Conservation (phyloP, 495 filamentous ascomycete genomes). For the Lasiosphaeria hispida region DNA sequence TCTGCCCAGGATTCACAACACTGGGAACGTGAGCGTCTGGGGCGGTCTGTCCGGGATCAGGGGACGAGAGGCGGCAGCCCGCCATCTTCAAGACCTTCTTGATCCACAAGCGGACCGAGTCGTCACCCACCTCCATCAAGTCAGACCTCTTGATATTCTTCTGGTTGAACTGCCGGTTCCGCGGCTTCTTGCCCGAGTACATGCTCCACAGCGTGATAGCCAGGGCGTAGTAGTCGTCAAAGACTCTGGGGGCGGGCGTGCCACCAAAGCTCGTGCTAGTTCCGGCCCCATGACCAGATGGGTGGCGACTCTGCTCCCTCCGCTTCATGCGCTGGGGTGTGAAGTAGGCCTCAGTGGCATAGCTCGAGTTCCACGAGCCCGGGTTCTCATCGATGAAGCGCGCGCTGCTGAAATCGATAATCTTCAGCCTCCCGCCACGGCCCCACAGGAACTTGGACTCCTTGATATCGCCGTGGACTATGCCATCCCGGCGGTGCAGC, state of each 20-base stretch:
- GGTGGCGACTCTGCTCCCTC: not conserved
- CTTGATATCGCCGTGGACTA: slow-evolving; percentile 90
- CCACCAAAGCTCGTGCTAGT: not conserved
- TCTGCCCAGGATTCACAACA: too few relatives aligned
- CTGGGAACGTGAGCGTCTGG: too few relatives aligned
- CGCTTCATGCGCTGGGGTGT: slow-evolving; percentile 11
- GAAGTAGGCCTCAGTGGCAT: slow-evolving; percentile 12
- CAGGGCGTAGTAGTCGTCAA: slow-evolving; percentile 23
- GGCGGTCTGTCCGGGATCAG: not conserved
- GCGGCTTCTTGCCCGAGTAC: slow-evolving; percentile 13
- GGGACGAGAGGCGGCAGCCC: slow-evolving; percentile 14
- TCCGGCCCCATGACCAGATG: not conserved
- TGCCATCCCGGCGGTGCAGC: slow-evolving; percentile 64
- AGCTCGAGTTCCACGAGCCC: slow-evolving; percentile 6
- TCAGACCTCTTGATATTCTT: slow-evolving; percentile 14
- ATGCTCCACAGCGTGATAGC: slow-evolving; percentile 20
- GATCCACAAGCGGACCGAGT: slow-evolving; percentile 19
- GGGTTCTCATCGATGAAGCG: slow-evolving; percentile 11
- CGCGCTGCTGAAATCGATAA: slow-evolving; percentile 14
- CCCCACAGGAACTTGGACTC: slow-evolving; percentile 94
- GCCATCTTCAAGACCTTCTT: slow-evolving; percentile 22
- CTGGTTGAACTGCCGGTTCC: slow-evolving; percentile 18
- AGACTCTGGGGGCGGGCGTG: slow-evolving; percentile 15
- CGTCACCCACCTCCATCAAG: slow-evolving; percentile 17
- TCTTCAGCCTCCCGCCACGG: slow-evolving; percentile 39